Base-by-base conservation (phyloP, 2,329 filamentous ascomycete species). In the Colletotrichum euphorbiae region DNA sequence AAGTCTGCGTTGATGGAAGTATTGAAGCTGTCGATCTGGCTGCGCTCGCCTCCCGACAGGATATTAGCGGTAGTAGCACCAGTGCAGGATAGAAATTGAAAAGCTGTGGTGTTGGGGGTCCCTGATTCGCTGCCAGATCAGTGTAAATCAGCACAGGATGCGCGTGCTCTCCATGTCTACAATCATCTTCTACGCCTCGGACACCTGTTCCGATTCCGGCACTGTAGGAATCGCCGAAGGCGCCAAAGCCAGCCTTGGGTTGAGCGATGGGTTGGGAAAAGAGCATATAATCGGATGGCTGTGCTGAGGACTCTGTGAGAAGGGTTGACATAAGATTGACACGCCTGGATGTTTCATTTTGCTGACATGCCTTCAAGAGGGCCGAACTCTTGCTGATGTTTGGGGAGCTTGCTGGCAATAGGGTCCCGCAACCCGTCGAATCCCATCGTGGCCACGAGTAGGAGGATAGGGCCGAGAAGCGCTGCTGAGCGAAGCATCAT, bases 81-180 rank as follows among this genome's bases (percentile, higher is more conserved):
- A 0, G 82, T 83, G 72, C 82, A 85, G 0, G 82, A 82, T 17
- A 84, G 75, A 73, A 82, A 82, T 70, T 84, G 81, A 68, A 84
- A 80, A 2, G 76, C 71, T 5, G 76, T 76, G 48, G 67, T 56
- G 31, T 75, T 75, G 19, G 73, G 19, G 73, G 71, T 9, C 69
- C 72, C 51, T 75, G 72, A 21, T 63, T 67, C 6, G 68, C 64
- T 9, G 71, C 63, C 36, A 84, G 74, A 67, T 84, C 82, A 12
- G 71, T 56, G 42, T 77, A 74, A 55, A 84, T 78, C 31, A 85
- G 75, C 50, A 74, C 71, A 11, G 80, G 77, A 63, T 84, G 80
- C n/a, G 80, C 80, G 61, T 81, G 78, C 31, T 76, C 67, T 43
- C 82, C 82, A 28, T 74, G 80, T 21, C 81, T 79, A 71, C 82